Conservation (phyloP, 345 rosid species). For the Crucihimalaya himalaica region DNA sequence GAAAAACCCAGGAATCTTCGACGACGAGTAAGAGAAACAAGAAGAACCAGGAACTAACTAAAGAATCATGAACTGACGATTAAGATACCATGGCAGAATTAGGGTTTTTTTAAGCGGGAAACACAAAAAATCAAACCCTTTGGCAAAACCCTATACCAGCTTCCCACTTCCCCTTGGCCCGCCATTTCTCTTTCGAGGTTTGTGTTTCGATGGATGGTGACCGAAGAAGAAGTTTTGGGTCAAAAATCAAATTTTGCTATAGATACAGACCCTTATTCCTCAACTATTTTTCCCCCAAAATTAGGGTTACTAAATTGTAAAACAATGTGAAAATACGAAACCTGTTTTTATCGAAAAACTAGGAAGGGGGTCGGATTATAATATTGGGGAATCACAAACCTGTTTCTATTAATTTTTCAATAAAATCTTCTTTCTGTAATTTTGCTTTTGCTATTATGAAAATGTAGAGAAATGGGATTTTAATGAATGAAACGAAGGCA, state of each 20-base stretch:
- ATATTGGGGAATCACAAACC: constrained; percentile 29
- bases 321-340: constrained; percentile 10
- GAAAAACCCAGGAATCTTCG: constrained; percentile 2
- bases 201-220: constrained; percentile 34
- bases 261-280: constrained; percentile 26
- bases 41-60: constrained; percentile 1
- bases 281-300: neutral
- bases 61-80: constrained; percentile 8
- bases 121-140: constrained; percentile 20
- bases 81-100: constrained; percentile 31
- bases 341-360: neutral
- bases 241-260: neutral
- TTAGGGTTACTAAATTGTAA: constrained; percentile 29
- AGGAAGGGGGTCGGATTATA: neutral
- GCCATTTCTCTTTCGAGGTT: constrained; percentile 36
- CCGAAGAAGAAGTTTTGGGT: constrained; percentile 26
- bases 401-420: neutral
- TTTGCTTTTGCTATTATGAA: constrained; percentile 25
- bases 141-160: constrained; percentile 14
- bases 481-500: constrained; percentile 2
- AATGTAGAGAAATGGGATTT: constrained; percentile 16
- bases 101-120: constrained; percentile 38
- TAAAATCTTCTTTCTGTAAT: constrained; percentile 12
- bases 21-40: neutral
- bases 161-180: constrained; percentile 27